phyloP scores from a whole-genome alignment of 1,284 basidiomycete genomes.

The Boletus smithii region DNA sequence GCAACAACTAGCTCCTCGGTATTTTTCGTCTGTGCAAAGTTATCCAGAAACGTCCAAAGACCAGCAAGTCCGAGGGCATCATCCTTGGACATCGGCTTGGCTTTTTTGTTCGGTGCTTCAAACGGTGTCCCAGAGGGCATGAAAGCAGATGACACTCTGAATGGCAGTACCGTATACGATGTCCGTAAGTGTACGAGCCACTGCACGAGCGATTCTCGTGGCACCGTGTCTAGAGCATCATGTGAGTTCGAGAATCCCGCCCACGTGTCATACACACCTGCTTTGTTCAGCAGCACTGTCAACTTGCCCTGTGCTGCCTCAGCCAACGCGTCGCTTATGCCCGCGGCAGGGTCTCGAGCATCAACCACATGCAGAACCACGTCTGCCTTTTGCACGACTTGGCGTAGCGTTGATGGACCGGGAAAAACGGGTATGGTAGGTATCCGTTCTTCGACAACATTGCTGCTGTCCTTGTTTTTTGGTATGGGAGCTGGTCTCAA shows the following conservation, averaged over 20 bases:
- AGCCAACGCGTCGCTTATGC: conserved; percentile 28
- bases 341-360: conserved; percentile 68
- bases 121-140: conserved; percentile 41
- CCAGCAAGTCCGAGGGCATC: conserved; percentile 60
- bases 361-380: conserved; percentile 84
- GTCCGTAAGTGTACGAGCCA: conserved; percentile 75
- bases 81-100: conserved; percentile 41
- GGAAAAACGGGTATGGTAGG: conserved; percentile 64
- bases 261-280: conserved; percentile 52
- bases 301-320: conserved; percentile 46
- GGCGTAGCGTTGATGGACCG: conserved; percentile 62
- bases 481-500: conserved; percentile 10
- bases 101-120: conserved; percentile 29
- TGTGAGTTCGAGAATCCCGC: conserved; percentile 4
- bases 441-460: conserved; percentile 42
- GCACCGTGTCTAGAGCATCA: conserved; percentile 66
- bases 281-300: conserved; percentile 83
- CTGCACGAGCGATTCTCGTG: conserved; percentile 72
- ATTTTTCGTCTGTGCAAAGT: conserved; percentile 46
- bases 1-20: conserved; percentile 56
- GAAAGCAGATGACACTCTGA: conserved; percentile 75
- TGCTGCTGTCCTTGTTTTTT: neutral
- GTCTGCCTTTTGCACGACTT: conserved; percentile 82
- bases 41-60: conserved; percentile 45
- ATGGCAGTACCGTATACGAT: conserved; percentile 73